Evolutionary conservation across 805 yeast species (phyloP), one percentile per base, ranked within the genome.

Genomic region (Millerozyma miso): DNA sequence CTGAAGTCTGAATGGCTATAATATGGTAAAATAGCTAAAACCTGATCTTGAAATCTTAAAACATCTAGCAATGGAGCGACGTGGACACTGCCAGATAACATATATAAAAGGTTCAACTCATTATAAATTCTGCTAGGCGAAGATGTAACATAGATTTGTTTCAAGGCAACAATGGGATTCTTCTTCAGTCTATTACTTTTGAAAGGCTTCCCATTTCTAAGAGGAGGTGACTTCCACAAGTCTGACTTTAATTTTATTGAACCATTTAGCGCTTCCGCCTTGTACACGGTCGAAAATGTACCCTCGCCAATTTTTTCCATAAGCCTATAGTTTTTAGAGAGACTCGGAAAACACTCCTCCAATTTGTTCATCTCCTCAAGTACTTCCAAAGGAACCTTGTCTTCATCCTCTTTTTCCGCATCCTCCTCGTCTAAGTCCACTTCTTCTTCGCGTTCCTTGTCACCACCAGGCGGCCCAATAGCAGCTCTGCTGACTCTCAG

Each of bases 21-120:
- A 68, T 83, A 91, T 5, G 98, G 98, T 49, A 91, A 69, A 1
- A 93, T 90, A 1, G 96, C 96, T 37, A 91, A 73, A 12, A 93
- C 95, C 67, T 93, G 98, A 62, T 93, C 99, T 54, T 86, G 86
- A 55, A 77, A 76, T 47, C 99, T 73, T 42, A 88, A 62, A 0
- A 96, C 96, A 53, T 95, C 97, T 36, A 91, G 75, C 40, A 93
- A 67, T 1, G 97, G 96, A 1, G 96, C 96, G 23, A 93, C 88
- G 48, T 83, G 79, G 0, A 77, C 71, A 48, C 83, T 80, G 0
- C 87, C 87, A 5, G 83, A 73, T 39, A 88, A 62, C 47, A 74
- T 76, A 57, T 85, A 84, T 26, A 93, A 71, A 37, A 93, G 67
- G 49, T 83, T 83, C 49, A 93, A 74, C 62, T 93, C 99, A 60